A percentile compares a stretch with the other conserved stretches of the same genome.
These are phyloP conservation scores for Prunus mume DNA, from an alignment of 306 rosid species.

Conservation along the genomic window DNA sequence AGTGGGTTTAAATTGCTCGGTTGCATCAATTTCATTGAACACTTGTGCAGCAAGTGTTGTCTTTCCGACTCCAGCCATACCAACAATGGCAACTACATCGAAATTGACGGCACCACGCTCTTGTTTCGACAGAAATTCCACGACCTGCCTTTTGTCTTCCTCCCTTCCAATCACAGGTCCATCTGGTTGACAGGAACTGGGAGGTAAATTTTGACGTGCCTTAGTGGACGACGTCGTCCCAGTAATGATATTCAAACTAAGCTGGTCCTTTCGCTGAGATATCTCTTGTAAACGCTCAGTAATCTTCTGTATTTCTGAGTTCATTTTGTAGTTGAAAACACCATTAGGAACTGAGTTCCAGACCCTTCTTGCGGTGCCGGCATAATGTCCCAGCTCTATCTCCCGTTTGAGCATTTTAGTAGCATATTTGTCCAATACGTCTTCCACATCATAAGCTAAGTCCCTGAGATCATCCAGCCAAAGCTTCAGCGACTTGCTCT, in stretches of 20 bases:
- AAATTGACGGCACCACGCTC: no score
- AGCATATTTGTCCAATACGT: slow-evolving; percentile 23
- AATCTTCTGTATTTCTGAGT: not conserved
- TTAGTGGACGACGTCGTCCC: not conserved
- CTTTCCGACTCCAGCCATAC: no score
- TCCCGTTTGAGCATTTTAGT: not conserved
- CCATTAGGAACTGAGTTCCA: not conserved
- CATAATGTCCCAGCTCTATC: no score
- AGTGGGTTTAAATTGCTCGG: no score
- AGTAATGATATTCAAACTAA: not conserved
- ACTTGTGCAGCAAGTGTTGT: no score
- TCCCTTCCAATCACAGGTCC: slow-evolving; percentile 29
- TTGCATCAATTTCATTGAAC: no score
- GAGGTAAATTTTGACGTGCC: not conserved
- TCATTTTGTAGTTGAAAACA: not conserved
- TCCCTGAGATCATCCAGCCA: slow-evolving; percentile 29
- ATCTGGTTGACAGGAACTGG: not conserved
- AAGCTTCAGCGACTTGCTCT: not conserved
- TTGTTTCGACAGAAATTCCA: no score
- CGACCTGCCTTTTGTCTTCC: not conserved
- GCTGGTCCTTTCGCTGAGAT: no score
- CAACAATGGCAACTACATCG: no score
- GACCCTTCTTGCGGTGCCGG: not conserved
- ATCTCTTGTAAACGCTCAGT: not conserved
- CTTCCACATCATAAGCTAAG: slow-evolving; percentile 22